Percentiles rank a stretch among this genome's conserved stretches.
Evolutionary conservation across 768 basidiomycete genomes (phyloP).

Genomic region (Serendipita sp.): DNA sequence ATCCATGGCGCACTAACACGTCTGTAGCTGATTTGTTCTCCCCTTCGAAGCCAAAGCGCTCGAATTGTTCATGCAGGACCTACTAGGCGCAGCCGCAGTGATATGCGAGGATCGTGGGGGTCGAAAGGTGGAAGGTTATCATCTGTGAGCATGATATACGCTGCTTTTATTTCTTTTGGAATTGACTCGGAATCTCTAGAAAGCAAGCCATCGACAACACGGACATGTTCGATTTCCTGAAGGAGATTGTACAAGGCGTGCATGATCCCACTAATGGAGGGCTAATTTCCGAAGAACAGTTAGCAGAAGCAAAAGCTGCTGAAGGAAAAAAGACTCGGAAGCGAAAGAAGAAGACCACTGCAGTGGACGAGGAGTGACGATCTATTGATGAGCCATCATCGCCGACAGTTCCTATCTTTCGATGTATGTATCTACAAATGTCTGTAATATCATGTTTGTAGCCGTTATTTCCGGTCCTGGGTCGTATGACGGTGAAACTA

Average conservation of each 20-base stretch:
- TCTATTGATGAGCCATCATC: not conserved
- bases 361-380: slow-evolving; percentile 7
- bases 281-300: slow-evolving; percentile 31
- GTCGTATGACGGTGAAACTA: not conserved
- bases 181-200: slow-evolving; percentile 25
- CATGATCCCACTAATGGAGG: slow-evolving; percentile 80
- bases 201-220: slow-evolving; percentile 84
- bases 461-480: not conserved
- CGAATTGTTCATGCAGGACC: slow-evolving; percentile 75
- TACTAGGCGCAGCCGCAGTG: slow-evolving; percentile 69
- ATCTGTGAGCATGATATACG: slow-evolving; percentile 47
- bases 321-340: slow-evolving; percentile 36
- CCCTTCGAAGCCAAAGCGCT: slow-evolving; percentile 65
- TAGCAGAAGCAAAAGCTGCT: slow-evolving; percentile 24
- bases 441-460: too few species aligned
- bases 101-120: slow-evolving; percentile 65
- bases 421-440: too few species aligned
- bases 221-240: slow-evolving; percentile 85
- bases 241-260: slow-evolving; percentile 74
- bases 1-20: not conserved
- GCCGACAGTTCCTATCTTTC: too few species aligned
- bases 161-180: not conserved
- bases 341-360: slow-evolving; percentile 24
- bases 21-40: not conserved
- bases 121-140: slow-evolving; percentile 84